Evolutionary conservation across 768 basidiomycete species (phyloP), one percentile per base, ranked within the genome.

Genomic region (Suillus americanus): DNA sequence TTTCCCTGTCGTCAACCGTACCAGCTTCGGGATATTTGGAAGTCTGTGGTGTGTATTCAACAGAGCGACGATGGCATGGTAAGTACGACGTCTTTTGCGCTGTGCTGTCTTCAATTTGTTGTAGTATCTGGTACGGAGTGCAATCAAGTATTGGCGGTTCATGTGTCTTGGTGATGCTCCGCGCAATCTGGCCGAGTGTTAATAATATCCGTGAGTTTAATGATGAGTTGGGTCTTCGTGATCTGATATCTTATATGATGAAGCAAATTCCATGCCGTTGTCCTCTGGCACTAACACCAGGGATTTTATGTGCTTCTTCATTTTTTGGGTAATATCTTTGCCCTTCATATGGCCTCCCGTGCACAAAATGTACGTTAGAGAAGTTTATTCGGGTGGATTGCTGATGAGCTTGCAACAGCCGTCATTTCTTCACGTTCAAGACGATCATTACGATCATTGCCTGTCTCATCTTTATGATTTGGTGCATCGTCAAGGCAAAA

Each of bases 311-410:
- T 85, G 85, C 63, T 93, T 93, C 83, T 86, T 93, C 81, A 81
- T 93, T 62, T 93, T 91, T 80, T 91, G 89, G 87, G 76, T 92
- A 20, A 82, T 90, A 57, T 88, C 86, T 38, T 83, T 91, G 33
- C 89, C 89, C 20, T 87, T 86, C 10, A 88, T 91, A 67, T 90
- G 87, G 87, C 87, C 89, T 68, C 89, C 89, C 3, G 86, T 91
- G 53, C 89, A 92, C 78, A 82, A 87, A 72, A 87, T 90, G 87
- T 87, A 72, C 41, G 84, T 73, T 16, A 43, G 54, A 60, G 62
- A 40, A 45, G 57, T 50, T 59, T 45, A n/a, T 57, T n/a, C 18
- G 0, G 51, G 18, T 43, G 25, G 38, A 62, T 61, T 46, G 62
- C 57, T 59, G 57, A 59, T 51, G 61, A 54, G 41, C 57, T 62